Base-by-base conservation (phyloP, 1,139 yeast genomes). In the Protomyces lactucae-debilis region DNA sequence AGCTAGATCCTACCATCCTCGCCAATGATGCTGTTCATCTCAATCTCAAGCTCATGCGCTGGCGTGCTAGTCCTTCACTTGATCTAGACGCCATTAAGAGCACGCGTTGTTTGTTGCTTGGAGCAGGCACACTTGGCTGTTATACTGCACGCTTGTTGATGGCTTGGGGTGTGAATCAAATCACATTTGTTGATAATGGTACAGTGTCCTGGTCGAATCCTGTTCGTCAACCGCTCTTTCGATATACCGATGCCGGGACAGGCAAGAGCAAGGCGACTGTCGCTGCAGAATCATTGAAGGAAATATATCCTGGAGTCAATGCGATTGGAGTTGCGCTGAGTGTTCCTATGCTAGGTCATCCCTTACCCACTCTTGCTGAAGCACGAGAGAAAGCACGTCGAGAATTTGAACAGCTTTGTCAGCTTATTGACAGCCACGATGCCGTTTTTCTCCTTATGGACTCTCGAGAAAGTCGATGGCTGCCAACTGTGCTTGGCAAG, bases 341-440 rank as follows among this genome's bases (percentile, higher is more conserved):
- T 68, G 88, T 93, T 1, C 98, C 98, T 0, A 95, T 95, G 99
- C 87, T 92, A 18, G 99, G 99, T 0, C 99, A 93, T 73, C 85
- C 93, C 0, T 59, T 46, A 18, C 25, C 53, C 1, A 39, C 48
- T 3, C 8, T 43, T 9, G 76, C 88, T 0, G 80, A 83, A 0
- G 80, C 84, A 67, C 88, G 83, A 68, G 73, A 70, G 0, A 77
- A 73, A 40, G 87, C 84, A 68, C 74, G 73, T 53, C 69, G 71
- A 4, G 86, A 84, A 61, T 92, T 78, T 72, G 80, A 83, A 0
- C 72, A 73, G 57, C 76, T 93, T 25, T 76, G 76, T 32, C 70
- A 76, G 51, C 77, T 91, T n/a, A 82, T 90, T 48, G 79, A 81
- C 32, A 76, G 75, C 0, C 92, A 90, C 73, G 99, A 95, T 73